phyloP scores from a whole-genome alignment of 805 yeast species.

The Candida insectorum region DNA sequence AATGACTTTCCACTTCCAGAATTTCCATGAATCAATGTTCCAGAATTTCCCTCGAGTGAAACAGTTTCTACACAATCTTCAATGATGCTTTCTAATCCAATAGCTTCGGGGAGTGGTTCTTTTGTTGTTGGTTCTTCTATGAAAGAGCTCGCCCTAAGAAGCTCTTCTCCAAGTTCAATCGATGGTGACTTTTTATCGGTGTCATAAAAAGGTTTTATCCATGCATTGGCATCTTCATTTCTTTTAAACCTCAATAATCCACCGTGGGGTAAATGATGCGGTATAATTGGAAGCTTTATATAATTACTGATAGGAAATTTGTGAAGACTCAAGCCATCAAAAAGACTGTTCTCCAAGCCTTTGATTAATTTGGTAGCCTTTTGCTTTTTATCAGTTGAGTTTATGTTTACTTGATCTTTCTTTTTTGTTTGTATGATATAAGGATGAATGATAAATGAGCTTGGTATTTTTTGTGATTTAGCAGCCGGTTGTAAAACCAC shows the following conservation, averaged over 20 bases:
- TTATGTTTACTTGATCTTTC: conserved; percentile 22
- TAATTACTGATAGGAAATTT: conserved; percentile 46
- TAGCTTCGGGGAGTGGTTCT: conserved; percentile 25
- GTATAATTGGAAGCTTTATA: conserved; percentile 49
- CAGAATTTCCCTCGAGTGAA: conserved; percentile 43
- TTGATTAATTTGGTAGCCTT: conserved; percentile 16
- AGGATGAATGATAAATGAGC: conserved; percentile 51
- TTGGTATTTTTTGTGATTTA: conserved; percentile 34
- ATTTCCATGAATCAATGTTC: conserved; percentile 66
- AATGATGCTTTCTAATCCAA: conserved; percentile 55
- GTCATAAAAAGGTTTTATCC: conserved; percentile 32
- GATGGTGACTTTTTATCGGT: conserved; percentile 22
- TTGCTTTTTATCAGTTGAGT: conserved; percentile 28
- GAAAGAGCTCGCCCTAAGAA: conserved; percentile 44
- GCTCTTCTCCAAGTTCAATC: conserved; percentile 51
- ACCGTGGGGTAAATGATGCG: conserved; percentile 52
- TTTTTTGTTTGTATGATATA: conserved; percentile 44
- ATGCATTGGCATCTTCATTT: conserved; percentile 39
- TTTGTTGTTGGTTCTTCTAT: conserved; percentile 13
- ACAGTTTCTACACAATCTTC: conserved; percentile 38
- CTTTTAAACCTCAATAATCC: conserved; percentile 53
- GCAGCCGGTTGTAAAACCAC: conserved; percentile 49
- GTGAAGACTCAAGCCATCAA: conserved; percentile 15
- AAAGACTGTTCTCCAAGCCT: conserved; percentile 17
- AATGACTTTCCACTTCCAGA: conserved; percentile 82